These are phyloP conservation scores for Rhododendron vialii DNA, from an alignment of 148 eudicot species.

Conservation along the genomic window DNA sequence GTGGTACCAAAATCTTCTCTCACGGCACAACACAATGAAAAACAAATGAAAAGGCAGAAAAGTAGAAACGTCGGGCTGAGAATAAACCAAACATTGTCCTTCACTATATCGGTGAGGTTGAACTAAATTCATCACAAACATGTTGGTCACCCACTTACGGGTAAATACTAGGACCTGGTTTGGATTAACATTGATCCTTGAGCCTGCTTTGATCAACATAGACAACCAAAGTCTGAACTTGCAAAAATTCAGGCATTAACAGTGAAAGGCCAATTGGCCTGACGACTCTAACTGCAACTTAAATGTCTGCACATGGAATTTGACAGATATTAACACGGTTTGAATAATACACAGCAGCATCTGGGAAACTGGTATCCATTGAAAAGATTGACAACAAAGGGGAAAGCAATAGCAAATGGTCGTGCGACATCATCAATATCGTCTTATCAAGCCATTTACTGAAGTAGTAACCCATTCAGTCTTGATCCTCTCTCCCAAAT, in stretches of 20 bases:
- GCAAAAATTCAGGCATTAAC: neutral
- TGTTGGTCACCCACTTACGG: neutral
- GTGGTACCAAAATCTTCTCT: neutral
- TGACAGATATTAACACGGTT: neutral
- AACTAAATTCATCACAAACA: neutral
- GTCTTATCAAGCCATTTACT: neutral
- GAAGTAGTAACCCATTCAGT: neutral
- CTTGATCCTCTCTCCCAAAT: neutral
- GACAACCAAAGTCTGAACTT: neutral
- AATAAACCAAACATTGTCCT: neutral
- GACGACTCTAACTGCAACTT: neutral
- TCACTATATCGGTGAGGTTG: no score
- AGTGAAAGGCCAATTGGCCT: neutral
- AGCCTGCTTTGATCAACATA: conserved; percentile 1
- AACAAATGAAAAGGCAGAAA: neutral
- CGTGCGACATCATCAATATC: neutral
- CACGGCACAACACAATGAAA: neutral
- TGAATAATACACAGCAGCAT: neutral
- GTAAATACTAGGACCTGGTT: neutral
- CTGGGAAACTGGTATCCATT: neutral
- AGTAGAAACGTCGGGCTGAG: neutral
- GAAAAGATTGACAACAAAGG: neutral
- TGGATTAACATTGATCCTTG: neutral
- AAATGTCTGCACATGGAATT: neutral
- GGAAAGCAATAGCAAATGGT: neutral